These are phyloP conservation scores for Boletellus dicymbophilus DNA, from an alignment of 1,284 basidiomycete species.

Conservation along the genomic window DNA sequence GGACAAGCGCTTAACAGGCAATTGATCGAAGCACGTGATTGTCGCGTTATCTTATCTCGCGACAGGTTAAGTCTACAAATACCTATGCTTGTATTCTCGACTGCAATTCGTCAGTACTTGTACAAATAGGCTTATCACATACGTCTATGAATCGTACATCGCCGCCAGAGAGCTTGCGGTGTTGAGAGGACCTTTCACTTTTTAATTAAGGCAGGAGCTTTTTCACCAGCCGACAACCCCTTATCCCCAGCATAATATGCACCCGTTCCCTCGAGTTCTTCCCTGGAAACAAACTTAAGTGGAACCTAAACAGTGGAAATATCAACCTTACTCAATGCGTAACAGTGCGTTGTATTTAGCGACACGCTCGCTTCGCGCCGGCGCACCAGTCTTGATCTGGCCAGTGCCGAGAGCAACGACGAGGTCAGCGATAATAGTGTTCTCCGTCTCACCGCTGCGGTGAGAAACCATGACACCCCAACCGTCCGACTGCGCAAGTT, in stretches of 20 bases:
- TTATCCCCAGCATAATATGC: slow-evolving; percentile 76
- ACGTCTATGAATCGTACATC: slow-evolving; percentile 33
- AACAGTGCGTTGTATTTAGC: slow-evolving; percentile 92
- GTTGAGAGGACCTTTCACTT: too few relatives aligned
- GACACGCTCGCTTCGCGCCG: slow-evolving; percentile 91
- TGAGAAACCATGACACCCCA: slow-evolving; percentile 99
- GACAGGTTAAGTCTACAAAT: slow-evolving; percentile 6
- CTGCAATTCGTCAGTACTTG: slow-evolving; percentile 21
- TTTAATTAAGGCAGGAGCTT: slow-evolving; percentile 73
- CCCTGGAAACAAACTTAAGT: slow-evolving; percentile 48
- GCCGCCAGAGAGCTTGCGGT: too few relatives aligned
- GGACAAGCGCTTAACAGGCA: slow-evolving; percentile 12
- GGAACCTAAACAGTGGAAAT: background rate
- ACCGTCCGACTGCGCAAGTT: slow-evolving; percentile 94
- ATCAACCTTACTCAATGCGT: slow-evolving; percentile 78
- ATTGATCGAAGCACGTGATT: slow-evolving; percentile 24
- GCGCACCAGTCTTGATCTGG: slow-evolving; percentile 99
- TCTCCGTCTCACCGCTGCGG: slow-evolving; percentile 96
- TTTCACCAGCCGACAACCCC: slow-evolving; percentile 79
- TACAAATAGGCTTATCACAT: slow-evolving; percentile 25
- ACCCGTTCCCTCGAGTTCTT: slow-evolving; percentile 67
- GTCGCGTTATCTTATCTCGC: slow-evolving; percentile 24
- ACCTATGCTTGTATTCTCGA: slow-evolving; percentile 20
- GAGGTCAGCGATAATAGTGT: slow-evolving; percentile 97
- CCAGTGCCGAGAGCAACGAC: slow-evolving; percentile 92